These are phyloP conservation scores for Breynia disticha DNA, from an alignment of 441 rosid species.

Conservation along the genomic window DNA sequence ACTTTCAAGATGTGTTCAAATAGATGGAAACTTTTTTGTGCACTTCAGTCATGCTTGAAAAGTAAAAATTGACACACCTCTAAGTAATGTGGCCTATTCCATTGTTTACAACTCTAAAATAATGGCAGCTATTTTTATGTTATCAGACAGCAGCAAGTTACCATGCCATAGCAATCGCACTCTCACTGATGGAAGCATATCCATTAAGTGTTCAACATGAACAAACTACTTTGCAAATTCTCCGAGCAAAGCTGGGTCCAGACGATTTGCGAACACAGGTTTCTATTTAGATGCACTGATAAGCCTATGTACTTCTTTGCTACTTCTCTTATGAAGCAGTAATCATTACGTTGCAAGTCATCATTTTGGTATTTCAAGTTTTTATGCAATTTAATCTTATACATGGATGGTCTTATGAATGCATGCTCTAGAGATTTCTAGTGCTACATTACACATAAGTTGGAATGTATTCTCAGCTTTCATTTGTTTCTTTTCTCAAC, in stretches of 20 bases:
- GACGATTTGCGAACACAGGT: slow-evolving; percentile 76
- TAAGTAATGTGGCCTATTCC: slow-evolving; percentile 4
- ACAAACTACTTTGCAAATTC: slow-evolving; percentile 62
- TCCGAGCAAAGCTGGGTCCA: slow-evolving; percentile 48
- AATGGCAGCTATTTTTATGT: not conserved
- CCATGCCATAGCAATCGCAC: slow-evolving; percentile 79
- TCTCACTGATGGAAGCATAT: slow-evolving; percentile 68
- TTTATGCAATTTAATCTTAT: too few species aligned
- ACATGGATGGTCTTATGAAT: too few species aligned
- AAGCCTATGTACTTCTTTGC: slow-evolving; percentile 8
- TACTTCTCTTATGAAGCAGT: not conserved
- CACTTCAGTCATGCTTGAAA: too few species aligned
- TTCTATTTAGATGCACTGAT: not conserved
- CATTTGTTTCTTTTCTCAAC: not conserved
- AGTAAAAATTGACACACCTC: not conserved
- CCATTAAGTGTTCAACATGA: slow-evolving; percentile 68
- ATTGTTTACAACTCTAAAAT: not conserved
- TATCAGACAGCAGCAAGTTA: slow-evolving; percentile 72
- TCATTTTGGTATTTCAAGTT: too few species aligned
- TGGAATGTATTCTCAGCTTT: not conserved
- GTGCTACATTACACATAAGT: not conserved
- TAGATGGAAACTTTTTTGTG: too few species aligned
- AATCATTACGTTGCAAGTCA: not conserved
- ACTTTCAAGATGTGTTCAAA: too few species aligned
- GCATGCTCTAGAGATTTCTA: not conserved